Evolutionary conservation across 257 asterid species (phyloP), one percentile per base, ranked within the genome.

Genomic region (Perilla frutescens): DNA sequence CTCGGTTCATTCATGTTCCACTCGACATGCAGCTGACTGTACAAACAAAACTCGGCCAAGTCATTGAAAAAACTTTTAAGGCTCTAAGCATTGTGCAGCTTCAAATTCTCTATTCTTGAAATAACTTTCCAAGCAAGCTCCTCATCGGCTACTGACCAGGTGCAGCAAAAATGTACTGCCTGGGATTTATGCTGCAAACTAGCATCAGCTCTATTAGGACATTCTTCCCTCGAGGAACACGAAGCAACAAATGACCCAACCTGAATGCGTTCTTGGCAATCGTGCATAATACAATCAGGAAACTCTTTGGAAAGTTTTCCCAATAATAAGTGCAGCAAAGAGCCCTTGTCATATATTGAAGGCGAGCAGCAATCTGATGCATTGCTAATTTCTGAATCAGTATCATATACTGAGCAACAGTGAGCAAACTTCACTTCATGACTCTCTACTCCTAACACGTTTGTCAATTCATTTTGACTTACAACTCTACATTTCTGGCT

Each of bases 41-140:
- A 20, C 26, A 20, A 20, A 20, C 26, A 1, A 20, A 20, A 20
- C 26, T 20, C 26, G 26, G 26, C 26, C 26, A 20, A 20, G 26
- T 20, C 26, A 20, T 20, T 20, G 26, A 20, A 20, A 20, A 20
- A 20, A 20, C 26, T 20, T 20, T 20, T 20, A 20, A 20, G 26
- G 26, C 26, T 20, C 48, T 43, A 43, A 43, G 48, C 10, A 43
- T 43, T 8, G 3, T n/a, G 29, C 44, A 39, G 15, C 49, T 68
- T 66, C 65, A 82, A 50, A 48, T 71, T 74, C 81, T 85, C 79
- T 70, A 90, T 77, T 48, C 45, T 13, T 41, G 87, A 81, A 70
- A 87, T 71, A 66, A 84, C 73, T 68, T 73, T 84, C 91, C 92
- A 84, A 76, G 85, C 96, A 73, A 86, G 66, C 50, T 84, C 83